phyloP scores from a whole-genome alignment of 139 green algal species.

The Chlorella vulgaris region DNA sequence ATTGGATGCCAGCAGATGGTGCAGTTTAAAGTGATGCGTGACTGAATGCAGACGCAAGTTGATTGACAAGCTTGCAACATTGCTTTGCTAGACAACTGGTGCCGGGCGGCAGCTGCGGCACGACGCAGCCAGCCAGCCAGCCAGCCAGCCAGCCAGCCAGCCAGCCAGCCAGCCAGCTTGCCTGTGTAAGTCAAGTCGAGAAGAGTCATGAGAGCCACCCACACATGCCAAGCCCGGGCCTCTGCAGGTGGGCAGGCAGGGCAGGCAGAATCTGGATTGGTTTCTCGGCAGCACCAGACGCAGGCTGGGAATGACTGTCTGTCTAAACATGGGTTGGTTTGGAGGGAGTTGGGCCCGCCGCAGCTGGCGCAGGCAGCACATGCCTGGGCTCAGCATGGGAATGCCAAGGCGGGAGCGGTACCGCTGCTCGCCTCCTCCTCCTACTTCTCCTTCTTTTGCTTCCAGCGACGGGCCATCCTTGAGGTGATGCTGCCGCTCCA shows the following conservation, averaged over 20 bases:
- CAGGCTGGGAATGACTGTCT: too few species aligned
- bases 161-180: not conserved
- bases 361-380: too few species aligned
- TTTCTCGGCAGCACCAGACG: too few species aligned
- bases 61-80: not conserved
- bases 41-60: not conserved
- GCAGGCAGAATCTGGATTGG: too few species aligned
- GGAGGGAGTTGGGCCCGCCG: too few species aligned
- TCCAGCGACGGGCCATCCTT: not conserved
- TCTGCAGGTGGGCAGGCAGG: not conserved
- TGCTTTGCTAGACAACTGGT: too few species aligned
- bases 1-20: not conserved
- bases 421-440: not conserved
- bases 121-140: too few species aligned
- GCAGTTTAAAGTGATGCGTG: not conserved
- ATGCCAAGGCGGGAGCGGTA: constrained; percentile 8
- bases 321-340: too few species aligned
- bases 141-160: too few species aligned
- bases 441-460: not conserved
- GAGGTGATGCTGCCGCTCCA: not conserved
- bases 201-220: not conserved
- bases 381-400: constrained; percentile 22
- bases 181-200: constrained; percentile 26
- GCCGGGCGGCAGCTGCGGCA: too few species aligned
- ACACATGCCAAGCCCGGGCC: not conserved